Evolutionary conservation across 371 early-diverging fungal genomes (phyloP).

Genomic region (Zancudomyces culisetae): DNA sequence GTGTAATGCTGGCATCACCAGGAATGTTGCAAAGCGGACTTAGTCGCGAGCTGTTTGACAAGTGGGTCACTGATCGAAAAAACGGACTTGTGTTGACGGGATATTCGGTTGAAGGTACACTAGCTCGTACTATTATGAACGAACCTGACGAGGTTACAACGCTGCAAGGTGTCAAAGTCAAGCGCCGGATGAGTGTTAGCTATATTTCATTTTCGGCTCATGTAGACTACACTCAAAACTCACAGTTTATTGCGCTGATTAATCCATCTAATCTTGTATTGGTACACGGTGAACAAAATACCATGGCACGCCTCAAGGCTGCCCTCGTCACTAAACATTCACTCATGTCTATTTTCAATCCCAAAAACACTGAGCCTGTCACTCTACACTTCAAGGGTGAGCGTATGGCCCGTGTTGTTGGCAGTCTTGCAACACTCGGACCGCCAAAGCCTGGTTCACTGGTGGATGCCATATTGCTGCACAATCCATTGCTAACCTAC

Average conservation of each 20-base stretch:
- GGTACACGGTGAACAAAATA: conserved; percentile 98
- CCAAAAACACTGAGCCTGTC: conserved; percentile 88
- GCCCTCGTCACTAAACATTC: conserved; percentile 69
- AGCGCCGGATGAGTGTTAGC: conserved; percentile 80
- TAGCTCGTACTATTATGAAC: conserved; percentile 80
- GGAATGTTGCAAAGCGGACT: conserved; percentile 99
- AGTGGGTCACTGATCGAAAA: conserved; percentile 90
- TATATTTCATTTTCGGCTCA: conserved; percentile 99
- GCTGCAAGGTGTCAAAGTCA: conserved; percentile 72
- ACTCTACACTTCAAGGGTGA: conserved; percentile 87
- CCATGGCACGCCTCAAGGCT: conserved; percentile 90
- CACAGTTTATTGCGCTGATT: conserved; percentile 94
- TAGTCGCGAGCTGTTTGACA: conserved; percentile 93
- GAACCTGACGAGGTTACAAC: conserved; percentile 88
- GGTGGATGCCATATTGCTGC: conserved; percentile 53
- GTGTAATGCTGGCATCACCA: conserved; percentile 99
- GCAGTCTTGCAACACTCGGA: conserved; percentile 51
- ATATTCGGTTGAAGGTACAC: conserved; percentile 98
- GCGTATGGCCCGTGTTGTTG: conserved; percentile 83
- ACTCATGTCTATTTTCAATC: conserved; percentile 73
- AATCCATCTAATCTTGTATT: conserved; percentile 84
- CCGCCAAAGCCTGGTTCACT: conserved; percentile 13
- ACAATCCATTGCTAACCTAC: conserved; percentile 47
- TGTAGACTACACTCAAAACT: conserved; percentile 98
- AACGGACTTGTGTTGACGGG: conserved; percentile 98